Base-by-base conservation (phyloP, 805 yeast genomes). In the Zygosaccharomyces bisporus region DNA sequence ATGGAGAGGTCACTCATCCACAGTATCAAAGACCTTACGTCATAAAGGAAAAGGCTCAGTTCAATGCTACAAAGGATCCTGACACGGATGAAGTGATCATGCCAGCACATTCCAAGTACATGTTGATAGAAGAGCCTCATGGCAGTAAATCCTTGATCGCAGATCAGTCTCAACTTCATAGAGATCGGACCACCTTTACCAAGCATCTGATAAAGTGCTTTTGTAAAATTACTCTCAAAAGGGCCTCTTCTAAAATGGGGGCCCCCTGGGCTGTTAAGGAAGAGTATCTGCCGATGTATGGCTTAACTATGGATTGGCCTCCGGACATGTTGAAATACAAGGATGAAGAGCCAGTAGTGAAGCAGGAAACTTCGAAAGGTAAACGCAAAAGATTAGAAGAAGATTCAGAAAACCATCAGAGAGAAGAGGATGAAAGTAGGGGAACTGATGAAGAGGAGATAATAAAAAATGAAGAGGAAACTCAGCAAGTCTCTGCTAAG, bases 251-350 rank as follows among this genome's bases (percentile, higher is more conserved):
- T 43, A 86, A 85, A 72, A 72, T 82, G 34, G 97, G 98, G 3
- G 91, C 97, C 2, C 98, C 98, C 2, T 93, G 98, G 98, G 80
- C 91, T 16, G 93, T 93, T 12, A 85, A 83, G 59, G 80, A 78
- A 19, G 81, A 82, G 52, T 87, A 78, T 62, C 37, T 65, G 31
- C 55, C 58, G 24, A 62, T 63, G 57, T 65, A 65, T 45, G 63
- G 66, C 4, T 45, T 65, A 13, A 53, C 58, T 1, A 51, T 57
- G 57, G 65, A 57, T 8, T 65, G 69, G 69, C 68, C 69, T 4
- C 38, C 38, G 5, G 61, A 60, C 1, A 52, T 63, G 49, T 14
- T 58, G 27, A 54, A 57, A 37, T 65, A 52, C 36, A 64, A 60
- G 45, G 68, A 63, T 13, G 66, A 61, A 25, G 58, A 55, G 33